Conservation (phyloP, 1,284 basidiomycete species). For the Trametes pubescens region DNA sequence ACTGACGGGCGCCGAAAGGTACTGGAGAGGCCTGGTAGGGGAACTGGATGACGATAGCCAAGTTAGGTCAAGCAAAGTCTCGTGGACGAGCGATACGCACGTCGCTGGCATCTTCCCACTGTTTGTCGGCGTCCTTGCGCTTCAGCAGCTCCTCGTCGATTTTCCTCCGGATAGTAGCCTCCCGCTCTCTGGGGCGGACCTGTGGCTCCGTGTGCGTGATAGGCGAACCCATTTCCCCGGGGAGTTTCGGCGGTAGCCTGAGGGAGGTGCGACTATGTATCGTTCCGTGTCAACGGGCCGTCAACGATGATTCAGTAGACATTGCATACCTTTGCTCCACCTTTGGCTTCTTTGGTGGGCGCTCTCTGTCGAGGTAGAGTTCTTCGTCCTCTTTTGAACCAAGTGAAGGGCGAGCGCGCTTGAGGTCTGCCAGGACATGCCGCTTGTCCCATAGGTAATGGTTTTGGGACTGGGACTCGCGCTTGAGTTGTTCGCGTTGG, state of each 20-base stretch:
- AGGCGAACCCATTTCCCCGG: conserved; percentile 53
- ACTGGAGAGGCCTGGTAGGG: conserved; percentile 63
- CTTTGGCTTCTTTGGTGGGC: conserved; percentile 67
- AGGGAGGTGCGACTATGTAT: conserved; percentile 53
- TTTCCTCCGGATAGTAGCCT: conserved; percentile 64
- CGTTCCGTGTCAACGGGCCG: conserved; percentile 24
- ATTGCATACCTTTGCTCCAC: conserved; percentile 51
- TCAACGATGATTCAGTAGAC: background rate
- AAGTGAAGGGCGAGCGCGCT: conserved; percentile 76
- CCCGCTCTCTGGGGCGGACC: conserved; percentile 73
- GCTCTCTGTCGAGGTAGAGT: conserved; percentile 79
- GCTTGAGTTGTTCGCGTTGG: conserved; percentile 80
- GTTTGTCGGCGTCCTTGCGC: conserved; percentile 79
- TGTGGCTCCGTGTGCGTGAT: conserved; percentile 53
- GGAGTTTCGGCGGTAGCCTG: conserved; percentile 56
- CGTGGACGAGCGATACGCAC: conserved; percentile 49
- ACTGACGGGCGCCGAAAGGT: conserved; percentile 61
- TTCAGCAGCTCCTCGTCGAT: conserved; percentile 74
- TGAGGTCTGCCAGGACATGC: conserved; percentile 79
- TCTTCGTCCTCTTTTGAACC: conserved; percentile 86
- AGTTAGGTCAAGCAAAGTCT: background rate
- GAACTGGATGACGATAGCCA: conserved; percentile 49
- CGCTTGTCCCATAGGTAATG: conserved; percentile 84
- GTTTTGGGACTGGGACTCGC: conserved; percentile 65
- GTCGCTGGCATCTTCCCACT: conserved; percentile 89